Percentiles rank a stretch among this genome's conserved stretches.
These are phyloP conservation scores for Cyberlindnera bimundalis DNA, from an alignment of 805 yeast genomes.

Conservation along the genomic window DNA sequence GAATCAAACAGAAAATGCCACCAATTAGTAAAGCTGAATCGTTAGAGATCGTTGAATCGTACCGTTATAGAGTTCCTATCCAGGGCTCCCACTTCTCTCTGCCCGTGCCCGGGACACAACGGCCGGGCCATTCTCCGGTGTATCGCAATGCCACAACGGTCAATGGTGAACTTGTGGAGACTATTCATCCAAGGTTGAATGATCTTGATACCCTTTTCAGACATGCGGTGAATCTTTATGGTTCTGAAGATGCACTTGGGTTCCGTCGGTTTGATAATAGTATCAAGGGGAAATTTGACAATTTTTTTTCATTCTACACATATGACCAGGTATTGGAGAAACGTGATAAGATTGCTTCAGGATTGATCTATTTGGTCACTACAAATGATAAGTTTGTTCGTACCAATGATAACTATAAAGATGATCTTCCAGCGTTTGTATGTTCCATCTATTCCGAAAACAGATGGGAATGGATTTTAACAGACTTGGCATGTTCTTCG, in stretches of 20 bases:
- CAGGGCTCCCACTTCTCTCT: conserved; percentile 1
- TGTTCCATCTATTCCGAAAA: conserved; percentile 55
- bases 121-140: conserved; percentile 10
- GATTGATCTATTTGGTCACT: conserved; percentile 37
- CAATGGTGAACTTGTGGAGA: neutral
- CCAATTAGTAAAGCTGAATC: conserved; percentile 9
- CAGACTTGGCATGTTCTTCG: conserved; percentile 48
- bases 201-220: conserved; percentile 15
- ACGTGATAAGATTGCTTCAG: conserved; percentile 49
- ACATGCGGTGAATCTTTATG: conserved; percentile 20
- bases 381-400: conserved; percentile 36
- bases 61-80: conserved; percentile 8
- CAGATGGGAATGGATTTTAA: conserved; percentile 66
- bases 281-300: conserved; percentile 35
- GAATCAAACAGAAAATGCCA: too few relatives aligned
- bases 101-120: conserved; percentile 8
- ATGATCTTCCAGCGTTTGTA: conserved; percentile 5
- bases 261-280: conserved; percentile 25
- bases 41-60: conserved; percentile 12
- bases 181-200: conserved; percentile 10
- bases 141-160: conserved; percentile 8
- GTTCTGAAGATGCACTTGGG: conserved; percentile 36
- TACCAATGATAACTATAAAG: conserved; percentile 9
- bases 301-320: conserved; percentile 39
- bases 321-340: conserved; percentile 39